Conservation (phyloP, 805 yeast genomes). For the Myxozyma kluyveri region DNA sequence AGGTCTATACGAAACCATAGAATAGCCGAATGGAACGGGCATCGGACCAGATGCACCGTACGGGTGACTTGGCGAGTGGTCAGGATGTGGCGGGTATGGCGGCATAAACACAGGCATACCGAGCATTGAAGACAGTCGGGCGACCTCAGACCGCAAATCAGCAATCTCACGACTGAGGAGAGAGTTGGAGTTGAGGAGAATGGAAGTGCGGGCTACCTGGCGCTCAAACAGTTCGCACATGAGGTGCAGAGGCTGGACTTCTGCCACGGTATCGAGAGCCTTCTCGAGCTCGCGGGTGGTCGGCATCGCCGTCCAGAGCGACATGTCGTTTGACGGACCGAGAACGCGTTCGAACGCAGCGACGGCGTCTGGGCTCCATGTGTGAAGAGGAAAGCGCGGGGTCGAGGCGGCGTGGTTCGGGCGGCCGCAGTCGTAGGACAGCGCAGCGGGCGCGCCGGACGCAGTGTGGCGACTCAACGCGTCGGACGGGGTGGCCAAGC, state of each 20-base stretch:
- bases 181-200: constrained; percentile 13
- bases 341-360: constrained; percentile 17
- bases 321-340: constrained; percentile 22
- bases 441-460: constrained; percentile 7
- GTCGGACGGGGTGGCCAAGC: too few species aligned
- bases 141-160: constrained; percentile 7
- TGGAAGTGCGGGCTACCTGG: constrained; percentile 23
- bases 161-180: constrained; percentile 10
- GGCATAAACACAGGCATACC: too few species aligned
- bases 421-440: constrained; percentile 18
- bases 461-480: neutral
- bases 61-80: neutral
- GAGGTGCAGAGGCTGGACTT: constrained; percentile 6
- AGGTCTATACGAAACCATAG: too few species aligned
- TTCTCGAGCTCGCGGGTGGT: constrained; percentile 10
- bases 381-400: constrained; percentile 14
- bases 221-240: constrained; percentile 20
- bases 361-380: constrained; percentile 10
- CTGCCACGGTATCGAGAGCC: constrained; percentile 5
- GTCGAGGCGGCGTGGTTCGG: constrained; percentile 11
- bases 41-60: too few species aligned
- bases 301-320: constrained; percentile 17
- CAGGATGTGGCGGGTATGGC: neutral
- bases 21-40: too few species aligned
- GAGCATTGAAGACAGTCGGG: constrained; percentile 2